These are phyloP conservation scores for Aaosphaeria pasadenensis DNA, from an alignment of 2,329 filamentous ascomycete genomes.

Conservation along the genomic window DNA sequence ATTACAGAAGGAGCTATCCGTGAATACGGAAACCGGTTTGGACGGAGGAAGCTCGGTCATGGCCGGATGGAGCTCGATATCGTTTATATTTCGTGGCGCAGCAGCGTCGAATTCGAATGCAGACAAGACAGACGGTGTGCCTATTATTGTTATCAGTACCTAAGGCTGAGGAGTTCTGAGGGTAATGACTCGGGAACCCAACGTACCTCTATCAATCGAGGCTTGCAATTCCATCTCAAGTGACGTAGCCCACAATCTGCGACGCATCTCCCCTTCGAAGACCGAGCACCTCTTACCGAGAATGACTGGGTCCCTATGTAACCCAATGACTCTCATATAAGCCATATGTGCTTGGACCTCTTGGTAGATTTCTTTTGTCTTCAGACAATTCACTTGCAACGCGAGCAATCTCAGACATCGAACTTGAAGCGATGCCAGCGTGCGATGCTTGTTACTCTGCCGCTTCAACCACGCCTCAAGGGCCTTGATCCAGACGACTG, in stretches of 20 bases:
- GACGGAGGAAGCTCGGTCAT: slow-evolving; percentile 6
- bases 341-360: slow-evolving; percentile 35
- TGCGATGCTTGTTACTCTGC: slow-evolving; percentile 52
- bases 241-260: slow-evolving; percentile 55
- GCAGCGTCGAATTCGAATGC: slow-evolving; percentile 46
- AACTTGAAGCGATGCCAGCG: slow-evolving; percentile 47
- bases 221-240: slow-evolving; percentile 54
- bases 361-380: slow-evolving; percentile 25
- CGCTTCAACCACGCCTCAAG: slow-evolving; percentile 39
- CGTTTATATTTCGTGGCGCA: slow-evolving; percentile 48
- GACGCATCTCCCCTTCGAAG: slow-evolving; percentile 50
- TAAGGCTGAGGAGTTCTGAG: background rate
- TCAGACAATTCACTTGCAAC: slow-evolving; percentile 46
- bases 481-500: slow-evolving; percentile 35
- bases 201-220: slow-evolving; percentile 45
- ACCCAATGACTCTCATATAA: slow-evolving; percentile 48
- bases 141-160: slow-evolving; percentile 14
- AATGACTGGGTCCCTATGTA: slow-evolving; percentile 47
- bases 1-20: slow-evolving; percentile 17
- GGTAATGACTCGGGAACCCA: background rate
- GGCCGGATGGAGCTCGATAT: slow-evolving; percentile 40
- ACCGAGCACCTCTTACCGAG: slow-evolving; percentile 24
- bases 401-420: slow-evolving; percentile 49
- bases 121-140: slow-evolving; percentile 44
- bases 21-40: slow-evolving; percentile 12